phyloP scores from a whole-genome alignment of 2,329 filamentous ascomycete genomes.

The Trichoderma atroviride region DNA sequence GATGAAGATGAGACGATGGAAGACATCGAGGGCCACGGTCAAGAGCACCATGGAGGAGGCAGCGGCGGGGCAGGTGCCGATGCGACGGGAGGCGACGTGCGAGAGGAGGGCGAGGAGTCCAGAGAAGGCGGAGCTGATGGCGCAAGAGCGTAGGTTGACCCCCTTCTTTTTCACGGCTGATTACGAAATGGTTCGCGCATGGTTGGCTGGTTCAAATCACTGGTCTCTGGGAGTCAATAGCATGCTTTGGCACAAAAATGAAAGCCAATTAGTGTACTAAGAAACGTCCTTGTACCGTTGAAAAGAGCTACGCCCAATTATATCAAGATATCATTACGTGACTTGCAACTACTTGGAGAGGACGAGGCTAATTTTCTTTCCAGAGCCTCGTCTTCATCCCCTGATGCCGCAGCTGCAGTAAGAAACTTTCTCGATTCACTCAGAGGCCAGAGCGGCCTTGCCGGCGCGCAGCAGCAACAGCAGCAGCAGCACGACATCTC shows the following conservation, averaged over 20 bases:
- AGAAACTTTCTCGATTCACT: conserved; percentile 88
- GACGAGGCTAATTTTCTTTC: conserved; percentile 33
- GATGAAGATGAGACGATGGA: conserved; percentile 58
- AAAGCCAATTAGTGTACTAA: conserved; percentile 39
- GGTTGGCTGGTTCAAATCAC: conserved; percentile 31
- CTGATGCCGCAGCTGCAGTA: conserved; percentile 76
- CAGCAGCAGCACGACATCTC: conserved; percentile 55
- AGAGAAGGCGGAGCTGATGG: conserved; percentile 95
- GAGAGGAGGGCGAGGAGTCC: conserved; percentile 84
- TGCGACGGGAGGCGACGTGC: conserved; percentile 87
- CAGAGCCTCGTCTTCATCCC: conserved; percentile 62
- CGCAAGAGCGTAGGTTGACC: conserved; percentile 94
- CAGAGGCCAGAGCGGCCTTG: conserved; percentile 55
- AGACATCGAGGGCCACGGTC: conserved; percentile 69
- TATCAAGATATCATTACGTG: conserved; percentile 21
- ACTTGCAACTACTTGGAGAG: neutral
- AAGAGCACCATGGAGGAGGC: conserved; percentile 60
- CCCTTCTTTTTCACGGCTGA: conserved; percentile 36
- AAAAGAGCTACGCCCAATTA: conserved; percentile 34
- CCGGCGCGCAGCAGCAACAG: conserved; percentile 41
- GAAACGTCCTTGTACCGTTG: conserved; percentile 37
- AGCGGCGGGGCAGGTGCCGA: conserved; percentile 82
- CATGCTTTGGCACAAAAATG: conserved; percentile 25
- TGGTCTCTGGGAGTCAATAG: conserved; percentile 23
- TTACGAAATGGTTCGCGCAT: conserved; percentile 31